Percentiles rank a stretch among this genome's conserved stretches.
These are phyloP conservation scores for Blastobotrys chiropterorum DNA, from an alignment of 805 yeast genomes.

Conservation along the genomic window DNA sequence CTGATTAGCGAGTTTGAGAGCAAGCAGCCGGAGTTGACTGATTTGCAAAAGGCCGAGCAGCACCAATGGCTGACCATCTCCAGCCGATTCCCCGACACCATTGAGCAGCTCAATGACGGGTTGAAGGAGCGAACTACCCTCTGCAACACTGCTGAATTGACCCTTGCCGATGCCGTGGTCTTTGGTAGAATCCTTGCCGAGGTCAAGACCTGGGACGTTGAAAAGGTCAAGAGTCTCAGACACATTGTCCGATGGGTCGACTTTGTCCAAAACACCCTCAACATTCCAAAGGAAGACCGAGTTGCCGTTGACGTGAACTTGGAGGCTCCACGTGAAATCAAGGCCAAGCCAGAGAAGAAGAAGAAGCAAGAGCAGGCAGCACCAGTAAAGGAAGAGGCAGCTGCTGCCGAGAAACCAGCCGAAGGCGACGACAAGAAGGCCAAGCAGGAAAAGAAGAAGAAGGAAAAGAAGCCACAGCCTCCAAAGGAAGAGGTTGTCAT, in stretches of 20 bases:
- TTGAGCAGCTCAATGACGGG: conserved; percentile 50
- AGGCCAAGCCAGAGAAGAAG: conserved; percentile 38
- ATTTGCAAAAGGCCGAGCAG: conserved; percentile 57
- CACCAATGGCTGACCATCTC: conserved; percentile 78
- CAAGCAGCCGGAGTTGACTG: conserved; percentile 25
- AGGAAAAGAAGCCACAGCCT: conserved; percentile 47
- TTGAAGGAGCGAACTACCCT: conserved; percentile 68
- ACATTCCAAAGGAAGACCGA: conserved; percentile 47
- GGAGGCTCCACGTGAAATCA: conserved; percentile 68
- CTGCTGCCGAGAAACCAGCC: conserved; percentile 22
- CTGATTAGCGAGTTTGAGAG: conserved; percentile 12
- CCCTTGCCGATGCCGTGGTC: conserved; percentile 64
- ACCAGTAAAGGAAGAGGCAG: conserved; percentile 22
- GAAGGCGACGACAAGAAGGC: conserved; percentile 13
- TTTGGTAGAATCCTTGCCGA: conserved; percentile 61
- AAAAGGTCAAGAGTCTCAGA: conserved; percentile 58
- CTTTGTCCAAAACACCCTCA: conserved; percentile 63
- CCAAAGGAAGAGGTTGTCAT: conserved; percentile 52
- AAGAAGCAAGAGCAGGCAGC: conserved; percentile 45
- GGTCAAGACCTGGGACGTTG: conserved; percentile 50
- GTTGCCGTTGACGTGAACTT: conserved; percentile 52
- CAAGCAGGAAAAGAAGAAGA: conserved; percentile 36
- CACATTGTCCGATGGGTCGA: conserved; percentile 93
- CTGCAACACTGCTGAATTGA: conserved; percentile 52
- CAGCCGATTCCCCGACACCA: conserved; percentile 48